Evolutionary conservation across 305 asterid species (phyloP), one percentile per base, ranked within the genome.

Genomic region (Fraxinus xanthoxyloides): DNA sequence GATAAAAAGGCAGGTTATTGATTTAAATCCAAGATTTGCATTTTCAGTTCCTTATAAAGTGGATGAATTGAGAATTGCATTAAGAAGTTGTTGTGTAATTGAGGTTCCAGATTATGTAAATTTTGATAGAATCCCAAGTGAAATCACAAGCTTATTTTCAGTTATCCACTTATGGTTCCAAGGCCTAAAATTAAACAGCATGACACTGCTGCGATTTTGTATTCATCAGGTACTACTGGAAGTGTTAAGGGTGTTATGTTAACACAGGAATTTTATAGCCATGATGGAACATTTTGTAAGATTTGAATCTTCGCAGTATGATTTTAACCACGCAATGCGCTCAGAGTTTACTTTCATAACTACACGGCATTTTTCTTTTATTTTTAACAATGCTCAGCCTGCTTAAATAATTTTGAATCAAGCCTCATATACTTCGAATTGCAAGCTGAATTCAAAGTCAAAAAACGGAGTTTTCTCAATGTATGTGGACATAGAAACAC

Each of bases 211-310:
- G 97, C 92, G 17, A 90, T 94, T 65, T 54, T 94, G 82, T 94
- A 90, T 76, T 93, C 98, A 12, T 93, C 98, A 19, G 97, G 97
- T 77, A 94, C 98, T 38, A 93, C 95, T 3, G 97, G 98, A 31
- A 38, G 83, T 67, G 85, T 92, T 46, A 94, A 94, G 86, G 97
- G 94, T 12, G 94, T 90, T 12, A 81, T 94, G 84, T 78, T 94
- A 38, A 92, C 94, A 10, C 97, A 85, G 89, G 77, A 94, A 94
- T 87, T 87, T 94, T 32, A 94, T 94, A 84, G 93, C 97, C 34
- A 82, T 86, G 90, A 74, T 93, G 77, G 91, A 87, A 17, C 86
- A 88, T 15, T 94, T 93, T 85, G 93, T 89, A 80, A 86, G 94
- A 75, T 93, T 93, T 75, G 98, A 93, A 65, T 93, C 94, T 75